phyloP scores from a whole-genome alignment of 805 yeast genomes.

The Suhomyces vadensis region DNA sequence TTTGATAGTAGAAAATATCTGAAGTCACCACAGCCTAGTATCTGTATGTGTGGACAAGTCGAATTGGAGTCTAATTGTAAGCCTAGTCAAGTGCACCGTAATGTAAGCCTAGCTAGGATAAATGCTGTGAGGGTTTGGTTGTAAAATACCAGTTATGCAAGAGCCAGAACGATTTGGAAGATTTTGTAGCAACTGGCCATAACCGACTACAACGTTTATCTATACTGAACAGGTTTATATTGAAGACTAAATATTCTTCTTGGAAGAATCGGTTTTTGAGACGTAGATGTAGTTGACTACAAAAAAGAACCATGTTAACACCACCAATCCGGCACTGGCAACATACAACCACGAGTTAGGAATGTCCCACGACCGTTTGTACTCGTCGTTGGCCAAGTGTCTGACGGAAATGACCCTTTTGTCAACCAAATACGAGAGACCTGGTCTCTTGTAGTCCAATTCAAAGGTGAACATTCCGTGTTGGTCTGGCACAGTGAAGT shows the following conservation, averaged over 20 bases:
- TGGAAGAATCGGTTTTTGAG: conserved; percentile 26
- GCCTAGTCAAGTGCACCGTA: too few species aligned
- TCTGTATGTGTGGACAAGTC: too few species aligned
- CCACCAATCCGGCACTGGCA: conserved; percentile 67
- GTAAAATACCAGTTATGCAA: too few species aligned
- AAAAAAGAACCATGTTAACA: conserved; percentile 74
- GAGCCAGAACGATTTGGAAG: too few species aligned
- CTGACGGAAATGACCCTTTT: conserved; percentile 77
- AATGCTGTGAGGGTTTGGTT: too few species aligned
- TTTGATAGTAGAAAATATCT: conserved; percentile 14
- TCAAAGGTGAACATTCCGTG: conserved; percentile 94
- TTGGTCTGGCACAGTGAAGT: conserved; percentile 85
- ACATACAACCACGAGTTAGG: conserved; percentile 92
- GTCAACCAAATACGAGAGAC: conserved; percentile 66
- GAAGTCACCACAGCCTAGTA: neutral
- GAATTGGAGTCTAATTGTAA: too few species aligned
- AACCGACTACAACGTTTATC: too few species aligned
- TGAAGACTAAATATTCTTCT: conserved; percentile 26
- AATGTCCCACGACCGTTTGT: conserved; percentile 88
- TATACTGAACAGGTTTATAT: neutral
- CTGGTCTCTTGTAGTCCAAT: conserved; percentile 75
- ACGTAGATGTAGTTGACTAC: conserved; percentile 61
- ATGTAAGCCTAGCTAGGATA: neutral
- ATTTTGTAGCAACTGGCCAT: too few species aligned
- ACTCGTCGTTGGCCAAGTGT: conserved; percentile 95